phyloP scores from a whole-genome alignment of 352 stramenopile genomes.

The Globisporangium yorkense region DNA sequence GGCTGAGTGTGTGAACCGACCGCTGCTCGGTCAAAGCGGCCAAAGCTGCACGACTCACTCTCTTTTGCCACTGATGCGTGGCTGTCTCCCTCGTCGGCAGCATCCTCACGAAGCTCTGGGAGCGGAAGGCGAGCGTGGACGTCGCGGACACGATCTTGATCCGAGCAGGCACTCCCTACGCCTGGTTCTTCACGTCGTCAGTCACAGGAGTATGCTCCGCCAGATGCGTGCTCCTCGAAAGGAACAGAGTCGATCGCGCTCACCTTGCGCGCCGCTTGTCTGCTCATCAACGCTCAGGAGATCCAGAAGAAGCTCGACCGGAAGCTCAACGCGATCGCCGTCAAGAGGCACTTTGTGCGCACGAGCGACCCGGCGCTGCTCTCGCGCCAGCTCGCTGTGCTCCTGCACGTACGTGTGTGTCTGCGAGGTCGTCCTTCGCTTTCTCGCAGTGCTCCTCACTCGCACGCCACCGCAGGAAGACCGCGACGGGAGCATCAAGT shows the following conservation, averaged over 20 bases:
- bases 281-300: conserved; percentile 20
- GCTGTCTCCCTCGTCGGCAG: conserved; percentile 12
- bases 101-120: conserved; percentile 50
- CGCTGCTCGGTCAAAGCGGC: too few relatives aligned
- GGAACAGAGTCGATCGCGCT: too few relatives aligned
- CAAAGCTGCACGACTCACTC: neutral
- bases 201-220: conserved; percentile 32
- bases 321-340: conserved; percentile 30
- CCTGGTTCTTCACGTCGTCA: conserved; percentile 64
- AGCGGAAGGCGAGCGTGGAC: conserved; percentile 50
- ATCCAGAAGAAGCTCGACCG: conserved; percentile 36
- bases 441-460: conserved; percentile 4
- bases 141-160: conserved; percentile 56
- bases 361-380: conserved; percentile 15
- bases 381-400: conserved; percentile 17
- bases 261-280: neutral
- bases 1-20: conserved; percentile 30
- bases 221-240: neutral
- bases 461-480: conserved; percentile 30
- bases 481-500: conserved; percentile 24
- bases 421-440: neutral
- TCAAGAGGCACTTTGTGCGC: conserved; percentile 38
- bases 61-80: neutral
- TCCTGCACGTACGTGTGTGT: conserved; percentile 23
- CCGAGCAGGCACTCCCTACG: conserved; percentile 24